Conservation (phyloP, 345 rosid species). For the Ceriops zippeliana region DNA sequence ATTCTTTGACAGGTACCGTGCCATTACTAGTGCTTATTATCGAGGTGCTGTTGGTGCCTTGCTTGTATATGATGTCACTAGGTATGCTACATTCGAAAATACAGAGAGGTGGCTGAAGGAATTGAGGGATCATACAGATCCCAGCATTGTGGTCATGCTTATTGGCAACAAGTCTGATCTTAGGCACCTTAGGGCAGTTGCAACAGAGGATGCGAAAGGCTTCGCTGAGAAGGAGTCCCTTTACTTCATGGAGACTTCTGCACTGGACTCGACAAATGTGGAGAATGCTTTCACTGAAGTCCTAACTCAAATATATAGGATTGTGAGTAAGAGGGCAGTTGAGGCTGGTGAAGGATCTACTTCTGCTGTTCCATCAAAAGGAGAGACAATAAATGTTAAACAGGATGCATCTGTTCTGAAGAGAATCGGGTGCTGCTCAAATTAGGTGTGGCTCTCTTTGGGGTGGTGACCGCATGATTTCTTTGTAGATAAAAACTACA, state of each 20-base stretch:
- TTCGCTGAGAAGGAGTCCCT: constrained; percentile 12
- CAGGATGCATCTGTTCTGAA: constrained; percentile 20
- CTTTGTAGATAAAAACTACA: constrained; percentile 16
- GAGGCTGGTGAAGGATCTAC: constrained; percentile 3
- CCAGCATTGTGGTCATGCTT: constrained; percentile 14
- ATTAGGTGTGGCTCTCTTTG: background rate
- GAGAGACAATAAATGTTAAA: background rate
- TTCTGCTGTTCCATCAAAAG: background rate
- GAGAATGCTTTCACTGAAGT: constrained; percentile 10
- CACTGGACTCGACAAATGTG: constrained; percentile 13
- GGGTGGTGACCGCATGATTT: background rate
- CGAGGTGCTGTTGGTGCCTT: constrained; percentile 17
- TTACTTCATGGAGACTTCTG: constrained; percentile 16
- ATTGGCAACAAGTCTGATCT: constrained; percentile 17
- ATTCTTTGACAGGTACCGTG: constrained; percentile 2
- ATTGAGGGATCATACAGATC: constrained; percentile 12
- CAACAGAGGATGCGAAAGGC: constrained; percentile 14
- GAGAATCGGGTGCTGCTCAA: constrained; percentile 41
- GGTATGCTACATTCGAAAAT: constrained; percentile 8
- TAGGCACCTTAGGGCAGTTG: constrained; percentile 5
- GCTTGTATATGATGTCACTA: constrained; percentile 14
- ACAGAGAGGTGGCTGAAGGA: constrained; percentile 14
- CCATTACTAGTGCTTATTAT: constrained; percentile 18
- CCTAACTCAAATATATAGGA: background rate
- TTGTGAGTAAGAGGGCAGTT: constrained; percentile 2